Evolutionary conservation across 1,139 yeast species (phyloP).

Genomic region (Taphrina populina): DNA sequence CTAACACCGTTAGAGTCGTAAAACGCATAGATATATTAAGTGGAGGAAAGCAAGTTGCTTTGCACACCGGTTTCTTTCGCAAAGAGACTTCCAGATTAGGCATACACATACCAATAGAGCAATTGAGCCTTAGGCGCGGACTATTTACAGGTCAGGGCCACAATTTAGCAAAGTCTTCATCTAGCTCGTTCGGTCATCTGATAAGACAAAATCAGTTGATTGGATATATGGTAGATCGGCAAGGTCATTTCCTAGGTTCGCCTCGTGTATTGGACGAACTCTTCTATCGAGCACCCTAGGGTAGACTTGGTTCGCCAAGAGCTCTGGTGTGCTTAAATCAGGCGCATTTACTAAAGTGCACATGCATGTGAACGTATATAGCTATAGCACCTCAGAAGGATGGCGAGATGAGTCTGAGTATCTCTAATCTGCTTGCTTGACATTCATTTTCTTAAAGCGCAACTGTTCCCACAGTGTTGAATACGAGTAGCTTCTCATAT

Average conservation of each 20-base stretch:
- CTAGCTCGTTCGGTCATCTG: conserved; percentile 24
- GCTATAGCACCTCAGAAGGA: too few species aligned
- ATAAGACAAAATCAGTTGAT: conserved; percentile 15
- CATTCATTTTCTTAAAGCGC: too few species aligned
- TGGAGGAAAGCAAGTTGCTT: conserved; percentile 13
- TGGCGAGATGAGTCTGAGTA: too few species aligned
- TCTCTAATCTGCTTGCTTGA: too few species aligned
- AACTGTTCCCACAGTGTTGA: too few species aligned
- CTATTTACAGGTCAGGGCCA: conserved; percentile 26
- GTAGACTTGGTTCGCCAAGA: too few species aligned
- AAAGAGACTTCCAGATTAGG: conserved; percentile 10
- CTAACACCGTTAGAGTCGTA: conserved; percentile 13
- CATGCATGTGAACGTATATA: too few species aligned
- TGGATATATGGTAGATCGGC: conserved; percentile 26
- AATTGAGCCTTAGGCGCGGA: conserved; percentile 15
- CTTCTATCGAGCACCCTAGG: conserved; percentile 7
- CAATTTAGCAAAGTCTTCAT: conserved; percentile 15
- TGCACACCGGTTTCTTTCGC: conserved; percentile 9
- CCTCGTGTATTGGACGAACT: conserved; percentile 18
- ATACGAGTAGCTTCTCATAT: too few species aligned
- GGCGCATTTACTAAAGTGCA: too few species aligned
- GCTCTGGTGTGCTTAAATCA: too few species aligned
- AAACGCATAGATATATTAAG: conserved; percentile 10
- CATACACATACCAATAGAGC: conserved; percentile 1
- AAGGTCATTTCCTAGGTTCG: conserved; percentile 15